phyloP scores from a whole-genome alignment of 2,329 filamentous ascomycete genomes.

The Penicillium sp. region DNA sequence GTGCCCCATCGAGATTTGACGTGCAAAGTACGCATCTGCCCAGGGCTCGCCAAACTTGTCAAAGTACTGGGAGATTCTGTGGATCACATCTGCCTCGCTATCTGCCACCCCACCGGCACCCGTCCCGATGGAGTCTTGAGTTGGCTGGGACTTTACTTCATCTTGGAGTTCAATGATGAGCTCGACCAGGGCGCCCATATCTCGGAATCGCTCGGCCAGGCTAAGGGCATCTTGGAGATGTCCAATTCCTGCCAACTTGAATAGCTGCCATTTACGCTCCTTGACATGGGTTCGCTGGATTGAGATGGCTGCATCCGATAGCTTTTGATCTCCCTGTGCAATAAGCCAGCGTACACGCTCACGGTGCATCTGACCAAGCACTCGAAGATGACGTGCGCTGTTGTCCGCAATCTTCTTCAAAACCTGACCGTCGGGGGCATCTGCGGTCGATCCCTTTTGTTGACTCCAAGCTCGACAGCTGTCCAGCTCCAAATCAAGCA shows the following conservation, averaged over 20 bases:
- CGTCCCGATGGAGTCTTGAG: slow-evolving; percentile 9
- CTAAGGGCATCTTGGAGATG: slow-evolving; percentile 54
- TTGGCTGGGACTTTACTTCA: slow-evolving; percentile 29
- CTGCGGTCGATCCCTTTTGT: slow-evolving; percentile 27
- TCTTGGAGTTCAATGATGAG: slow-evolving; percentile 41
- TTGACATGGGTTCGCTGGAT: slow-evolving; percentile 43
- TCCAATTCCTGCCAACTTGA: slow-evolving; percentile 48
- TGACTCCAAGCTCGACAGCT: slow-evolving; percentile 38
- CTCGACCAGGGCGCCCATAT: slow-evolving; percentile 59
- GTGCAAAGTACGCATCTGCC: slow-evolving; percentile 70
- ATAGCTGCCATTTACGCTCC: slow-evolving; percentile 46
- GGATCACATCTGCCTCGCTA: slow-evolving; percentile 32
- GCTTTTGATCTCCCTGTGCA: slow-evolving; percentile 48
- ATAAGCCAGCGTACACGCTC: slow-evolving; percentile 58
- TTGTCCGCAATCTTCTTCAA: slow-evolving; percentile 49
- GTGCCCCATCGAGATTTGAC: slow-evolving; percentile 63
- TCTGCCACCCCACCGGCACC: slow-evolving; percentile 16
- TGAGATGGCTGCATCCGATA: slow-evolving; percentile 45
- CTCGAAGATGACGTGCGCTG: slow-evolving; percentile 51
- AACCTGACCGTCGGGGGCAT: slow-evolving; percentile 30
- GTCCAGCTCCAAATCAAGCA: slow-evolving; percentile 41
- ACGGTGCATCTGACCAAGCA: slow-evolving; percentile 54
- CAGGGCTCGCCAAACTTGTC: slow-evolving; percentile 48
- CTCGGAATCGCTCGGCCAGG: slow-evolving; percentile 58
- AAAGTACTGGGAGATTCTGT: slow-evolving; percentile 46